Base-by-base conservation (phyloP, 345 rosid species). In the Sisymbrium altissimum region DNA sequence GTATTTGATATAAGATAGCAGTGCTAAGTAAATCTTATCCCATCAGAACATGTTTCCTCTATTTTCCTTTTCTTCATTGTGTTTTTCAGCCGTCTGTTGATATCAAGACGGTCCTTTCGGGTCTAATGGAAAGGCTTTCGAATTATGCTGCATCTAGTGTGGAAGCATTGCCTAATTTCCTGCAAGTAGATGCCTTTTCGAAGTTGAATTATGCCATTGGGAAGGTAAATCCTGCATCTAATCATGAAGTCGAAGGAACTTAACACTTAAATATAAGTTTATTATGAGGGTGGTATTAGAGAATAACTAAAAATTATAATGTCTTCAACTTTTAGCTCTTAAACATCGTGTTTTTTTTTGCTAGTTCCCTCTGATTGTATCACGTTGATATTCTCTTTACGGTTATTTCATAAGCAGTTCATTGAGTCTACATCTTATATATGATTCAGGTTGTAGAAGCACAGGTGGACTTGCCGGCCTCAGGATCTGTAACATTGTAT, bases 151-250 rank as follows among this genome's bases (percentile, higher is more conserved):
- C 96, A 68, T 88, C 94, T 68, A 89, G 88, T 80, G 35, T 81
- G 78, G 99, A 95, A 78, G 97, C 84, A 63, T 82, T 95, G 74
- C 99, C 99, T 54, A 92, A 92, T 80, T 95, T 95, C 82, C 80
- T 90, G 86, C 97, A 95, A 86, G 97, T 95, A 54, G 99, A 89
- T 78, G 99, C 99, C 58, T 95, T 95, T 84, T 83, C 97, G 15
- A 95, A 90, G 83, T 86, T 95, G 67, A 90, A 90, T 81, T 78
- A 83, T 82, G 97, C 99, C 44, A 95, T 95, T 64, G 99, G 99
- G 72, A 95, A 89, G 96, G 97, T 92, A 84, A 80, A 40, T 58
- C 55, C 38, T 48, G 63, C 55, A 56, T 66, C 64, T 50, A 3
- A 57, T 57, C 64, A 38, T 64, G 23, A 49, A 40, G 62, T 32